Evolutionary conservation across 306 rosid species (phyloP).

Genomic region (Trifolium pratense): DNA sequence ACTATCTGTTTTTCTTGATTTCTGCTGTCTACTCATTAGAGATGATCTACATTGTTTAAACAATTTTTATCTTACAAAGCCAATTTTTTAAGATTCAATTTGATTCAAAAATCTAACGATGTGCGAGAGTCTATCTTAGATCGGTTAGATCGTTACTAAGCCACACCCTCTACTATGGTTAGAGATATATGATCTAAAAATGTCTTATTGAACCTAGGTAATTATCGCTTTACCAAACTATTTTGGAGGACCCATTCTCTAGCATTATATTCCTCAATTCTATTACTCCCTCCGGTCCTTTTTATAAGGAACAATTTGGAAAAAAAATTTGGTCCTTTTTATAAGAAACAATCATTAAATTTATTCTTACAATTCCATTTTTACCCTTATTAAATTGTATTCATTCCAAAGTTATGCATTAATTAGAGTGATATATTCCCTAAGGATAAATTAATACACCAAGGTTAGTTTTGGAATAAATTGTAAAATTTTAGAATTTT

Average conservation of each 20-base stretch:
- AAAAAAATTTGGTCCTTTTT: no score
- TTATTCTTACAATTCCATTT: no score
- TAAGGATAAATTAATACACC: no score
- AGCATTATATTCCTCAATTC: not conserved
- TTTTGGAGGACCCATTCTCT: constrained; percentile 22
- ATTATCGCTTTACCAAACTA: not conserved
- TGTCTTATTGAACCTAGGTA: not conserved
- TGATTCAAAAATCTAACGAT: not conserved
- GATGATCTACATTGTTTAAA: not conserved
- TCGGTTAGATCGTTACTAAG: not conserved
- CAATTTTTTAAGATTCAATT: not conserved
- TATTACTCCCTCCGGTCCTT: no score
- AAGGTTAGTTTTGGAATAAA: no score
- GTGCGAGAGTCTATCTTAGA: not conserved
- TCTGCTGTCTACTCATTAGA: constrained; percentile 16
- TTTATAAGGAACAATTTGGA: no score
- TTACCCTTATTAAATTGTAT: no score
- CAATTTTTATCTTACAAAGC: not conserved
- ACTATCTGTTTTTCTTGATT: not conserved
- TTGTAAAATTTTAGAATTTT: no score
- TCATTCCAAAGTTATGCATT: no score
- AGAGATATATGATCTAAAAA: not conserved
- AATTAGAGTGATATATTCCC: no score
- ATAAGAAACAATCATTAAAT: no score
- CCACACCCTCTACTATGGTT: not conserved